Evolutionary conservation across 257 asterid genomes (phyloP).

Genomic region (Leptodermis oblonga): DNA sequence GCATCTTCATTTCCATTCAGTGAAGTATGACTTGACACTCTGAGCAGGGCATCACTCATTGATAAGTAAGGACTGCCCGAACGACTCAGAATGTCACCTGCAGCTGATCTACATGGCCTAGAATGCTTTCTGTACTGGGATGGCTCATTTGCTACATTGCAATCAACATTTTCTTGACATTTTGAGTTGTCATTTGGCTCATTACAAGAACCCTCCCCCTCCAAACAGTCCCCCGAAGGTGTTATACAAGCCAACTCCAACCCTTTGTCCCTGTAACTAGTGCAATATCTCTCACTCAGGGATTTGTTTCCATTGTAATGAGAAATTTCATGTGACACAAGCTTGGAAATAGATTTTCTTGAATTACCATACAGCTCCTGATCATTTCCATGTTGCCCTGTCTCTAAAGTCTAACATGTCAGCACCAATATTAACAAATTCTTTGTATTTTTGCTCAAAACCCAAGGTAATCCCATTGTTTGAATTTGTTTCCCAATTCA

Average conservation of each 20-base stretch:
- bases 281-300: constrained; percentile 31
- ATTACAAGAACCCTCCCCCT: constrained; percentile 50
- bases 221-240: constrained; percentile 29
- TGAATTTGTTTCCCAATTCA: constrained; percentile 69
- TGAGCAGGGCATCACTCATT: constrained; percentile 28
- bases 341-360: constrained; percentile 22
- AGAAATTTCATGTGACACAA: constrained; percentile 15
- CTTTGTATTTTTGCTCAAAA: constrained; percentile 28
- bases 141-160: constrained; percentile 21
- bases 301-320: constrained; percentile 24
- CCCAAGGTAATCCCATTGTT: constrained; percentile 47
- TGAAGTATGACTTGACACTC: constrained; percentile 28
- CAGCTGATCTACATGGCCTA: constrained; percentile 31
- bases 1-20: constrained; percentile 39
- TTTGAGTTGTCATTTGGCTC: constrained; percentile 38
- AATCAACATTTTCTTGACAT: constrained; percentile 23
- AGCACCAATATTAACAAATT: constrained; percentile 11
- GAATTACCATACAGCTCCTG: constrained; percentile 28
- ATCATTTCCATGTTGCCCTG: constrained; percentile 23
- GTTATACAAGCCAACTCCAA: constrained; percentile 23
- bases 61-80: constrained; percentile 47
- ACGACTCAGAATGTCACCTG: constrained; percentile 37
- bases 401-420: constrained; percentile 19
- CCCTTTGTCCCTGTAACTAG: constrained; percentile 32
- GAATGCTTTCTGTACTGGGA: constrained; percentile 25